Base-by-base conservation (phyloP, 2,329 filamentous ascomycete genomes). In the Paraconiothyrium brasiliense region DNA sequence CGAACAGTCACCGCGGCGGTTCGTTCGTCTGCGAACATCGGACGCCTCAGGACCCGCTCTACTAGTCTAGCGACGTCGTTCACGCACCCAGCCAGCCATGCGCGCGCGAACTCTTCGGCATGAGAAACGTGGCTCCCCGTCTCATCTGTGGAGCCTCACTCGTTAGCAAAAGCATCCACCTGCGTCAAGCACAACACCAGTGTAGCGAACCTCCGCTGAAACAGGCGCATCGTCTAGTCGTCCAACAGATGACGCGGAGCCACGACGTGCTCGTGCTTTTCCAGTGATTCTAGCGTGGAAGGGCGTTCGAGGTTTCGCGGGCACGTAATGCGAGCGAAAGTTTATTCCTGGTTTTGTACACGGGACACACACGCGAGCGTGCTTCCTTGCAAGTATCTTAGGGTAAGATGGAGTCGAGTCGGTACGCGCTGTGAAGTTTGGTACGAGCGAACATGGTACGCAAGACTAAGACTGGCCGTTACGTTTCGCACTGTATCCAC, bases 21-120 rank as follows among this genome's bases (percentile, higher is more conserved):
- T 20, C 20, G 49, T 52, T 41, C 49, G 49, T 34, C 24, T 55
- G 52, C 16, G 46, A 39, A 46, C 24, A 44, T 34, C 39, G 24
- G 54, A n/a, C 6, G 11, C 43, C 27, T 37, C 41, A 20, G 54
- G 9, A 24, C 32, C 39, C 54, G 32, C 54, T 41, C 1, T 14
- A 8, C 35, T 14, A 37, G 8, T 9, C 35, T 47, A 56, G 30
- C 54, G 41, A 56, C 41, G 16, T 56, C 41, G 54, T 56, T 47
- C 54, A 37, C 32, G 54, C 41, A 20, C n/a, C 9, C 6, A 4
- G 13, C n/a, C 20, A 20, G 20, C 20, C 20, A 54, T 14, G 35
- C 37, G 24, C 35, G 34, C n/a, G 34, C 35, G 37, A 14, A 4
- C 22, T 20, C 20, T n/a, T 11, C 35, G 37, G 37, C 51, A 34